Evolutionary conservation across 805 yeast genomes (phyloP), one percentile per base, ranked within the genome.

Genomic region (Saccharomycopsis fodiens): DNA sequence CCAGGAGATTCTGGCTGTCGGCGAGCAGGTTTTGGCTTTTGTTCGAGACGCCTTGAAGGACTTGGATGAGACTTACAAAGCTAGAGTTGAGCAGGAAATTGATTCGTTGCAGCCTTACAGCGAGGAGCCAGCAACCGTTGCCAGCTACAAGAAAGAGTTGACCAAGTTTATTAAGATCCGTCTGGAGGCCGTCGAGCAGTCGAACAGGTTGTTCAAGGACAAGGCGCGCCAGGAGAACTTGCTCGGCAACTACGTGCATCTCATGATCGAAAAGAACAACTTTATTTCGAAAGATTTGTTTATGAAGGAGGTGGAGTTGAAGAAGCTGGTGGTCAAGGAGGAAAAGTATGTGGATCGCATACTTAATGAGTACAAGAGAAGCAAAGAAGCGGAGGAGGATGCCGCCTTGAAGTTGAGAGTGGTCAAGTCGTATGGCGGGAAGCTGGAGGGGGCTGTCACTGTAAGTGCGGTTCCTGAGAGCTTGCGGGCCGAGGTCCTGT

Each of bases 241-340:
- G 5, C 15, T 50, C 7, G 53, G 53, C 13, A 44, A 47, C 32
- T 25, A 19, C 20, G 12, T 47, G 4, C 53, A 50, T 21, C 12
- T 37, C 15, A 15, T 35, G 15, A 47, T 47, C 8, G 53, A 50
- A 17, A 50, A 47, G 35, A 50, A 50, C 29, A 43, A 47, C 30
- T 40, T 13, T 19, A 35, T 39, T 20, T 37, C 44, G 4, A 43
- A 38, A 25, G 44, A 30, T 21, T 15, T 50, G 13, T 46, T 44
- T 29, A 41, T 32, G 8, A 22, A 44, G 13, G 43, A 50, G 37
- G 35, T 50, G 21, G 42, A 47, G 15, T 23, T 46, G 10, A 35
- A 47, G 21, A 47, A 47, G 35, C 19, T 15, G 16, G 21, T 39
- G 15, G 23, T 44, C 13, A 44, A 39, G 25, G 45, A 44, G 29